These are phyloP conservation scores for Pseudogymnoascus sp. DNA, from an alignment of 2,329 filamentous ascomycete genomes.

Conservation along the genomic window DNA sequence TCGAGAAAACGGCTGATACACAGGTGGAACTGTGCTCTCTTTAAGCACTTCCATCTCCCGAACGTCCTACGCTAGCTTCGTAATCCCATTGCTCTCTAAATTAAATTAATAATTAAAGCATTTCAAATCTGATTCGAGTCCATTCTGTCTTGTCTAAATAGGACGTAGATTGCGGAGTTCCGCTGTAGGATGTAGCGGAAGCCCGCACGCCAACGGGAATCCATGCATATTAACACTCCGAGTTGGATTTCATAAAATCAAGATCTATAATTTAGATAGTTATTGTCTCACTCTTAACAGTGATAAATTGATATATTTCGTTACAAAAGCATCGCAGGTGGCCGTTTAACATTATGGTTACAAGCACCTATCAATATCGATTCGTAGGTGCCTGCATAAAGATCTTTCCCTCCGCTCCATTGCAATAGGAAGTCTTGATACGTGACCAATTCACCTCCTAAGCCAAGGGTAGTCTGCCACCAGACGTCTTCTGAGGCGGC, in stretches of 20 bases:
- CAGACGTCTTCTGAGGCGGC: background rate
- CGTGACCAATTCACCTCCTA: conserved; percentile 3
- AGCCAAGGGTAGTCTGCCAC: background rate
- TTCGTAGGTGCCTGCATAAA: background rate
- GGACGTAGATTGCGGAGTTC: background rate
- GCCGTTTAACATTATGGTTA: background rate
- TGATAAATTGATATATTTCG: background rate
- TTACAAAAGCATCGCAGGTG: background rate
- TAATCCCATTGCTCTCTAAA: background rate
- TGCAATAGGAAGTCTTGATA: conserved; percentile 13
- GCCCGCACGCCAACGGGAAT: background rate
- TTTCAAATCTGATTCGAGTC: background rate
- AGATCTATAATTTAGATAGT: background rate
- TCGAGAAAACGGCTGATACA: background rate
- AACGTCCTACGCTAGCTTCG: background rate
- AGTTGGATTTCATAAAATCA: background rate
- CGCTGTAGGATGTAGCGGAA: background rate
- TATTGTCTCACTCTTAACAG: background rate
- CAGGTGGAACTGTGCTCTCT: background rate
- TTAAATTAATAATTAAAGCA: background rate
- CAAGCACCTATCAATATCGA: background rate
- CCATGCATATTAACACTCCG: background rate
- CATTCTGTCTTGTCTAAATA: background rate
- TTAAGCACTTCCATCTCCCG: background rate
- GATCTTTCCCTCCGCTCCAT: conserved; percentile 10